Evolutionary conservation across 208 protist genomes (phyloP), one percentile per base, ranked within the genome.

Genomic region (Entamoeba dispar): DNA sequence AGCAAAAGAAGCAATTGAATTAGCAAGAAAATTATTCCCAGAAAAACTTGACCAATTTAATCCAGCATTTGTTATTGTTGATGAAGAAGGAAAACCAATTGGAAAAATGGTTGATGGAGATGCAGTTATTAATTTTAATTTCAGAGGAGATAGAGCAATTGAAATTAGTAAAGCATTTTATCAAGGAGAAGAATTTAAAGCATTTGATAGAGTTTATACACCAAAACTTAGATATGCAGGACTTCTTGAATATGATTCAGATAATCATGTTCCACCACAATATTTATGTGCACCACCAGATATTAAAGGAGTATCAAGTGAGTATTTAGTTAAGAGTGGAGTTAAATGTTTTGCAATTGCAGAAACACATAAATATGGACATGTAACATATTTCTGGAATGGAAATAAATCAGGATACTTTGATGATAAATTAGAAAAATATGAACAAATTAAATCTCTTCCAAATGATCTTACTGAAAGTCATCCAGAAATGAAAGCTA

Each of bases 301-400:
- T 5, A 91, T 94, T 6, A 14, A 27, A 17, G 19, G 92, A 15
- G 15, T 77, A 10, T 14, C 92, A 6, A n/a, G n/a, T 77, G 50
- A 94, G 3, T 49, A 77, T 69, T 34, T 94, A 8, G 14, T 52
- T 38, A 15, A 92, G 4, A 31, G 5, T 47, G 93, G 93, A 34
- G 6, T 94, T 34, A 92, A 34, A 43, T 52, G 55, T 15, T 69
- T 90, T 38, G 49, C 49, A 38, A 94, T 94, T 47, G 93, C 93
- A 51, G 93, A 94, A 69, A 94, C 93, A 5, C 93, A 94, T 38
- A 94, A 94, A 49, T 94, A 92, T 90, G 47, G 86, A 52, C 93
- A 94, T 47, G 93, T 94, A 7, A 94, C 93, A 15, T 94, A 50
- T 14, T 94, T 94, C 90, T 94, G 50, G 15, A 94, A 94, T 69